Percentiles rank a stretch among this genome's conserved stretches.
Conservation (phyloP, 2,329 filamentous ascomycete genomes). For the Penicillium brevicompactum region DNA sequence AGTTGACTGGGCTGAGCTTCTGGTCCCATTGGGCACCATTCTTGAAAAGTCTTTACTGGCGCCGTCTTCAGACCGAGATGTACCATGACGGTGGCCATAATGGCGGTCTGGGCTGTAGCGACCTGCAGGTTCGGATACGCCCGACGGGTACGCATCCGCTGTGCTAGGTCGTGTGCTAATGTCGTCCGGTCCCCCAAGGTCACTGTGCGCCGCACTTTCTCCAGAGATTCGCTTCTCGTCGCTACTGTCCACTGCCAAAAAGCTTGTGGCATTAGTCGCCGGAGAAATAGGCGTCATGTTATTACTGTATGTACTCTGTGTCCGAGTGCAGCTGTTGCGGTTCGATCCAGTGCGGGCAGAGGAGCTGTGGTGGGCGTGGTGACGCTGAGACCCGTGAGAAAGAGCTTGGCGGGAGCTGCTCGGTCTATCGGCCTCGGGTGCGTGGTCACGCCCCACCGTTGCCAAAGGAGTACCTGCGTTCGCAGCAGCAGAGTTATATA, state of each 20-base stretch:
- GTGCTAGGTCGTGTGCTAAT: conserved; percentile 34
- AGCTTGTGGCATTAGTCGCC: conserved; percentile 48
- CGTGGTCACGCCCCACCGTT: conserved; percentile 10
- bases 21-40: conserved; percentile 23
- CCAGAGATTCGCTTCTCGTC: conserved; percentile 39
- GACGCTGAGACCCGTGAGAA: conserved; percentile 20
- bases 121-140: conserved; percentile 22
- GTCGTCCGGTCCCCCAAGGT: conserved; percentile 32
- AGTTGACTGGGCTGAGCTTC: conserved; percentile 32
- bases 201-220: conserved; percentile 32
- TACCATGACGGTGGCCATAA: conserved; percentile 17
- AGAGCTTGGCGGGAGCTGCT: conserved; percentile 33
- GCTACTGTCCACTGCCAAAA: conserved; percentile 44
- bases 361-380: conserved; percentile 38
- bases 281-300: conserved; percentile 45
- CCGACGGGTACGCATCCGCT: conserved; percentile 28
- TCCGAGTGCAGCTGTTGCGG: conserved; percentile 42
- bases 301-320: conserved; percentile 47
- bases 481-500: conserved; percentile 25
- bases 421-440: conserved; percentile 27
- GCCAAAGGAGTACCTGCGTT: conserved; percentile 13
- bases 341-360: conserved; percentile 37
- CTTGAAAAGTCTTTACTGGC: conserved; percentile 25
- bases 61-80: conserved; percentile 23
- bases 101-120: conserved; percentile 27